Base-by-base conservation (phyloP, 768 basidiomycete genomes). In the Phaeolepiota aurea region DNA sequence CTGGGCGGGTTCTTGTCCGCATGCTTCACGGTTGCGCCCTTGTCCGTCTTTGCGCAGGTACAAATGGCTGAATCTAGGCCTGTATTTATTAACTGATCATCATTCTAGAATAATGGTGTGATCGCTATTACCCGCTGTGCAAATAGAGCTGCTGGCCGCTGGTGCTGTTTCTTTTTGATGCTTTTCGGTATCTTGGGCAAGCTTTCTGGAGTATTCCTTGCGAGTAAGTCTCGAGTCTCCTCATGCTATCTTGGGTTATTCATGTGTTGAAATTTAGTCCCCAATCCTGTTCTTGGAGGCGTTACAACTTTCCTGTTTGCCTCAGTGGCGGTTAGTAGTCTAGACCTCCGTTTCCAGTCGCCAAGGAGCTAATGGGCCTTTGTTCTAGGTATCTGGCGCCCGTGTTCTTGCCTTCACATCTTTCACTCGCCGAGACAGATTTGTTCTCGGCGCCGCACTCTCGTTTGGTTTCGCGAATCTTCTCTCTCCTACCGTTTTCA, bases 301-400 rank as follows among this genome's bases (percentile, higher is more conserved):
- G 86, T 90, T 2, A 92, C 87, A 9, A 89, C 87, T 2, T 90
- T 90, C 70, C 68, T 90, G 7, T 90, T 91, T 52, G 81, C 84
- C 0, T 79, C 70, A 30, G 87, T 90, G 19, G 70, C 74, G 12
- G 33, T 35, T 7, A 28, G 25, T 28, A 7, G 7, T 28, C 72
- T 22, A 50, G 57, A 11, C 86, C 79, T 28, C n/a, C n/a, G 7
- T 28, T 28, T n/a, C 7, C 52, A 74, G 73, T 28, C 25, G n/a
- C 7, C 7, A 28, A 14, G 70, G 85, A 1, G 25, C 7, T 28
- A 7, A 7, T 28, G 7, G 25, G n/a, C n/a, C n/a, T 7, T 28
- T 7, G n/a, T n/a, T 28, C 7, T 7, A 28, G 25, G 72, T 75
- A 5, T 83, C 82, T 0, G 87, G 88, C 21, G 38, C 84, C 20